Base-by-base conservation (phyloP, 1,284 basidiomycete genomes). In the Hypsizygus ulmarius region DNA sequence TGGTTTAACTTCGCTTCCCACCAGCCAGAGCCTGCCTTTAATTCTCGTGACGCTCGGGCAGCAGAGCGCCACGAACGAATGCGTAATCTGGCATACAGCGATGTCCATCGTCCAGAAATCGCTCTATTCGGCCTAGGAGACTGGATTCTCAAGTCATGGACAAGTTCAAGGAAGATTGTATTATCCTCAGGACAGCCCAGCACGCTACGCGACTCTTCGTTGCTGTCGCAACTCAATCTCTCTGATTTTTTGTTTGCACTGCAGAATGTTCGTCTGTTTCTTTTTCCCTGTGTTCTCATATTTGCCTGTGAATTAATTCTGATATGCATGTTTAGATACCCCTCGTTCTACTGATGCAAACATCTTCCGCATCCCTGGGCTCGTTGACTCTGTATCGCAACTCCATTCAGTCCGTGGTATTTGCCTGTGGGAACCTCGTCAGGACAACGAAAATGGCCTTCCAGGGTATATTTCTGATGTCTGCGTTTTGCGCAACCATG, bases 401-500 rank as follows among this genome's bases (percentile, higher is more conserved):
- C 52, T 87, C 87, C 5, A 77, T 90, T n/a, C 82, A 85, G 50
- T 78, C 81, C 15, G 73, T 90, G 32, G 71, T 89, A 12, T 78
- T 78, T 59, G 79, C 86, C 3, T 72, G 78, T 46, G 72, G 79
- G 46, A 78, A 78, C 53, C 63, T 90, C 49, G 60, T 82, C 19
- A 77, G 78, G 36, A 86, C 81, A 5, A 62, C 75, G 18, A 78
- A 79, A 49, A 81, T 84, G 79, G 79, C 81, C 15, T 90, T 85
- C 58, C 90, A 93, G 63, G 78, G 81, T 12, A 75, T 91, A 33
- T 93, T 92, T 67, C 71, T 88, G 52, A 84, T 92, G 79, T 84
- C 84, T 35, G 88, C 90, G 5, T 92, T 89, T 61, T 83, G 79
- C 56, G 85, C 86, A 33, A 82, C 84, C 37, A 80, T 81, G 69